These are phyloP conservation scores for Sclerotinia nivalis DNA, from an alignment of 2,329 filamentous ascomycete genomes.

Conservation along the genomic window DNA sequence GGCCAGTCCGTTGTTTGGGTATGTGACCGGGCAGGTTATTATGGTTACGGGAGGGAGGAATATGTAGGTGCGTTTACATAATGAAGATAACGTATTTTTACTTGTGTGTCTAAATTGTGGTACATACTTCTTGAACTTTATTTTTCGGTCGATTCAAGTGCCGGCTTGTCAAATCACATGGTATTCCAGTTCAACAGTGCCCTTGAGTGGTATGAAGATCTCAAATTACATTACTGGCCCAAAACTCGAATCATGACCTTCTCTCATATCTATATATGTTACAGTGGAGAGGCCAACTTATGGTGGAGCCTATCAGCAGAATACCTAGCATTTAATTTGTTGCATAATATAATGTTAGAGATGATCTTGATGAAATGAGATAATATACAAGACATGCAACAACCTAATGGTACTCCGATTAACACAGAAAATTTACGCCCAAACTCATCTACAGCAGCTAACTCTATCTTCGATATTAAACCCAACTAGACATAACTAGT, in stretches of 20 bases:
- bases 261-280: neutral
- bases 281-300: neutral
- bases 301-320: no score
- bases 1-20: constrained; percentile 78
- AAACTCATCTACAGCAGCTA: neutral
- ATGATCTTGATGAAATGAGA: no score
- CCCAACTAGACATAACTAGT: no score
- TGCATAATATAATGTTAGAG: no score
- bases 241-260: neutral
- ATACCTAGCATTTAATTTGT: no score
- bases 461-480: no score
- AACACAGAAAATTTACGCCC: no score
- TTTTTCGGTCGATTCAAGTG: neutral
- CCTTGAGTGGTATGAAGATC: no score
- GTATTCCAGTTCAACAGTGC: neutral
- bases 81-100: neutral
- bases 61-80: constrained; percentile 46
- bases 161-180: no score
- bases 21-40: constrained; percentile 85
- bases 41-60: constrained; percentile 78
- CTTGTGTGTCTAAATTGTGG: neutral
- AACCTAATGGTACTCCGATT: neutral
- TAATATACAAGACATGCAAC: neutral
- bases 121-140: neutral
- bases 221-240: no score